Conservation (phyloP, 2,329 filamentous ascomycete genomes). For the Pseudogymnoascus verrucosus region DNA sequence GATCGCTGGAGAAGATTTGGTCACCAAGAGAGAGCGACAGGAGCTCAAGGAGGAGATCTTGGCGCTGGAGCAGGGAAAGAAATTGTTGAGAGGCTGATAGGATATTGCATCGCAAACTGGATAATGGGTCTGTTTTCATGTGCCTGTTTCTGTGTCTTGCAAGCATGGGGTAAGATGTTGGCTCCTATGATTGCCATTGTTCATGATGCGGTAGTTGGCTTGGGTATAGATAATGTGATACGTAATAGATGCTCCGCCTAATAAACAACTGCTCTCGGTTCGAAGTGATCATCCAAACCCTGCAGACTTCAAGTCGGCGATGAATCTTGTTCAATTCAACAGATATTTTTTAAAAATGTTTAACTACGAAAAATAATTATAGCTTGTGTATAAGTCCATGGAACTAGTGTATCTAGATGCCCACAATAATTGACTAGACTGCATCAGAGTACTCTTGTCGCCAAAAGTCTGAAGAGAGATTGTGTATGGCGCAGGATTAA, state of each 20-base stretch:
- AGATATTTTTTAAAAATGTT: neutral
- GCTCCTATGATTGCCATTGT: neutral
- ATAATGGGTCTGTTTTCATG: neutral
- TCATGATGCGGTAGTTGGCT: neutral
- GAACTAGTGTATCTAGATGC: neutral
- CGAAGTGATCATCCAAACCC: neutral
- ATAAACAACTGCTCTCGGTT: neutral
- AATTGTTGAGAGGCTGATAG: neutral
- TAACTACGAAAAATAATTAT: neutral
- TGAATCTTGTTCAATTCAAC: neutral
- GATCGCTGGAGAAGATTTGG: constrained; percentile 50
- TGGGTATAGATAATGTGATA: neutral
- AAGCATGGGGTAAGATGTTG: neutral
- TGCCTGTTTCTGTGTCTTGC: neutral
- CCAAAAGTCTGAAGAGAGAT: neutral
- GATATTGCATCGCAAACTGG: neutral
- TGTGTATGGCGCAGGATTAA: neutral
- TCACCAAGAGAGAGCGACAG: neutral
- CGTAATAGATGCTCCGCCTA: neutral
- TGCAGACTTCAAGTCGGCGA: neutral
- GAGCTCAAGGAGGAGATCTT: neutral
- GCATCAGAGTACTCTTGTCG: neutral
- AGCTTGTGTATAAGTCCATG: neutral
- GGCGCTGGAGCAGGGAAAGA: neutral
- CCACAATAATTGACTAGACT: neutral